These are phyloP conservation scores for Brassica juncea DNA, from an alignment of 345 rosid species.

Conservation along the genomic window DNA sequence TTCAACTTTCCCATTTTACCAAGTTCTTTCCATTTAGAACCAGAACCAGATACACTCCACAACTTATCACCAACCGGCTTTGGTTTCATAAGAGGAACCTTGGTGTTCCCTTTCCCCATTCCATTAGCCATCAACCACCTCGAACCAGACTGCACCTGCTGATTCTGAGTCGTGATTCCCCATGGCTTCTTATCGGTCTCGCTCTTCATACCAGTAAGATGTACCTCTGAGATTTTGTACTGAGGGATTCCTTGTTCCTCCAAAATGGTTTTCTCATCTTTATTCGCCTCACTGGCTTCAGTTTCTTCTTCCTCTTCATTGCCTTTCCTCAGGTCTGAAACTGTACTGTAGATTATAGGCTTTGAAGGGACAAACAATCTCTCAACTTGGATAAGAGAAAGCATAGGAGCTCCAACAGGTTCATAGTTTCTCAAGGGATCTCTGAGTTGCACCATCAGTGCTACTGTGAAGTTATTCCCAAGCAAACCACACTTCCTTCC, in stretches of 20 bases:
- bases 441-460: slow-evolving; percentile 84
- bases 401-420: slow-evolving; percentile 94
- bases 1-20: slow-evolving; percentile 48
- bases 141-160: slow-evolving; percentile 90
- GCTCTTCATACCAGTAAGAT: slow-evolving; percentile 70
- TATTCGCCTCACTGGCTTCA: slow-evolving; percentile 33
- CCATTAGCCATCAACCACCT: slow-evolving; percentile 94
- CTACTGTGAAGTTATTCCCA: slow-evolving; percentile 90
- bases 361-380: slow-evolving; percentile 88
- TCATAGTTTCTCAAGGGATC: slow-evolving; percentile 86
- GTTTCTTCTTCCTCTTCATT: slow-evolving; percentile 56
- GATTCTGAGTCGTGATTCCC: slow-evolving; percentile 69
- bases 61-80: slow-evolving; percentile 61
- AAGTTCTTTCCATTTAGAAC: slow-evolving; percentile 64
- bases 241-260: slow-evolving; percentile 63
- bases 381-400: slow-evolving; percentile 92
- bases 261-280: slow-evolving; percentile 45
- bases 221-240: slow-evolving; percentile 77
- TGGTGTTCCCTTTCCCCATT: slow-evolving; percentile 84
- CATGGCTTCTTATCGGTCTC: slow-evolving; percentile 69
- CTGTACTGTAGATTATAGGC: slow-evolving; percentile 70
- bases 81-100: slow-evolving; percentile 54
- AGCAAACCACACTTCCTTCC: slow-evolving; percentile 78
- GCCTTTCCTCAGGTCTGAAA: slow-evolving; percentile 54
- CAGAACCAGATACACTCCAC: slow-evolving; percentile 86